Evolutionary conservation across 1,284 basidiomycete species (phyloP).

Genomic region (Stereum hirsutum): DNA sequence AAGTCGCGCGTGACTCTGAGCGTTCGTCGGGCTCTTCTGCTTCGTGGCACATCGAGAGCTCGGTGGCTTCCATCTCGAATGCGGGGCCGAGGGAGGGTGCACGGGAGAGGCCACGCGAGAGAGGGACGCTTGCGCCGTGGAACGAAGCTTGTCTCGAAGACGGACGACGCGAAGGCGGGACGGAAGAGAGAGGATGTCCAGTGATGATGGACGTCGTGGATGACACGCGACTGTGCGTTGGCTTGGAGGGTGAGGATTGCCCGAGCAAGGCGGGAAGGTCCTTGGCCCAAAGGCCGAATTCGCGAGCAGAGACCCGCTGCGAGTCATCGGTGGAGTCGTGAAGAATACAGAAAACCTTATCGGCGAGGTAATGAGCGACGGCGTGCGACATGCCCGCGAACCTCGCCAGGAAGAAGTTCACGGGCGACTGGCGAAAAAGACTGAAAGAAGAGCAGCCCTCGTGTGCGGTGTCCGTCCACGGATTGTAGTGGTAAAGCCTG

Average conservation of each 20-base stretch:
- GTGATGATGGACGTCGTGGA: slow-evolving; percentile 44
- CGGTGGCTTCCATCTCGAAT: slow-evolving; percentile 30
- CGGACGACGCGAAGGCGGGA: slow-evolving; percentile 60
- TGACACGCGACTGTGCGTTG: slow-evolving; percentile 12
- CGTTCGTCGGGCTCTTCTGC: slow-evolving; percentile 25
- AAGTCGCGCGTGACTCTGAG: slow-evolving; percentile 40
- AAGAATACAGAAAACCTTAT: slow-evolving; percentile 82
- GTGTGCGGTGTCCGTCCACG: slow-evolving; percentile 90
- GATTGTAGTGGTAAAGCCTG: slow-evolving; percentile 96
- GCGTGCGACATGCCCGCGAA: slow-evolving; percentile 88
- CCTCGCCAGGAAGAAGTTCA: slow-evolving; percentile 80
- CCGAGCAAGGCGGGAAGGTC: slow-evolving; percentile 69
- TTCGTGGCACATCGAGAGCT: slow-evolving; percentile 33
- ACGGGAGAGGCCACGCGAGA: slow-evolving; percentile 47
- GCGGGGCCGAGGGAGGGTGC: slow-evolving; percentile 50
- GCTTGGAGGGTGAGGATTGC: slow-evolving; percentile 10
- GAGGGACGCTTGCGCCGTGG: slow-evolving; percentile 33
- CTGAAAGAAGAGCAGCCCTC: slow-evolving; percentile 78
- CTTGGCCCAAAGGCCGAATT: slow-evolving; percentile 83
- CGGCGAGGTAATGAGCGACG: slow-evolving; percentile 83
- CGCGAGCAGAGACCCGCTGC: slow-evolving; percentile 66
- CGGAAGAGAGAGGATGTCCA: slow-evolving; percentile 52
- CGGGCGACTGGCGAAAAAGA: slow-evolving; percentile 72
- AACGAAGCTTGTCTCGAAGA: slow-evolving; percentile 48
- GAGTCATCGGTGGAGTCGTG: slow-evolving; percentile 45